Base-by-base conservation (phyloP, 306 rosid species). In the Prunus mongolica region DNA sequence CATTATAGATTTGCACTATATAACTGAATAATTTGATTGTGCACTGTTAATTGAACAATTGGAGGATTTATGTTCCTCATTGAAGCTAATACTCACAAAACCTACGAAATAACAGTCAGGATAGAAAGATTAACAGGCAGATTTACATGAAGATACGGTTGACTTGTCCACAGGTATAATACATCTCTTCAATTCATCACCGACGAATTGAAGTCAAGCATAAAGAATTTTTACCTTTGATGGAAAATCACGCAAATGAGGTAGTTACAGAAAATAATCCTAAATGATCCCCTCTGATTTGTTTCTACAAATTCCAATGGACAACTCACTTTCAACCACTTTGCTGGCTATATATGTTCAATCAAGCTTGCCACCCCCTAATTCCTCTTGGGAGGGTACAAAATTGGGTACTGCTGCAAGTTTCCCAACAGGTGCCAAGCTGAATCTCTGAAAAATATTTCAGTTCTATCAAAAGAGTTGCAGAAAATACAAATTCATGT, bases 361-460 rank as follows among this genome's bases (percentile, higher is more conserved):
- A 69, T 77, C 82, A 82, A 74, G 76, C 83, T 62, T 65, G 83
- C 79, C 71, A 73, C 84, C 78, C 80, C 91, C 79, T 76, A 78
- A 73, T 69, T 84, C 87, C 87, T 76, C 81, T 62, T 25, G 20
- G 55, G n/a, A 27, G 77, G 74, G 58, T 20, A 83, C 91, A 88
- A 89, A 88, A 88, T 77, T 79, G 96, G 89, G 89, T 74, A 74
- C 78, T 44, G 84, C 80, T 70, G 72, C 79, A 83, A 70, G 80
- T 73, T 86, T 81, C 69, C 72, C 79, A 47, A 74, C 50, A 19
- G 74, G 45, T 14, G 80, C 71, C 69, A 54, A 82, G 77, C 68
- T 62, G 66, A 78, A 77, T 46, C 50, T 69, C 70, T 65, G 74
- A 76, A 74, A 80, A 60, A 71, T 56, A 58, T 62, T 73, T 73